Evolutionary conservation across 768 basidiomycete species (phyloP), one percentile per base, ranked within the genome.

Genomic region (Suillus brevipes): DNA sequence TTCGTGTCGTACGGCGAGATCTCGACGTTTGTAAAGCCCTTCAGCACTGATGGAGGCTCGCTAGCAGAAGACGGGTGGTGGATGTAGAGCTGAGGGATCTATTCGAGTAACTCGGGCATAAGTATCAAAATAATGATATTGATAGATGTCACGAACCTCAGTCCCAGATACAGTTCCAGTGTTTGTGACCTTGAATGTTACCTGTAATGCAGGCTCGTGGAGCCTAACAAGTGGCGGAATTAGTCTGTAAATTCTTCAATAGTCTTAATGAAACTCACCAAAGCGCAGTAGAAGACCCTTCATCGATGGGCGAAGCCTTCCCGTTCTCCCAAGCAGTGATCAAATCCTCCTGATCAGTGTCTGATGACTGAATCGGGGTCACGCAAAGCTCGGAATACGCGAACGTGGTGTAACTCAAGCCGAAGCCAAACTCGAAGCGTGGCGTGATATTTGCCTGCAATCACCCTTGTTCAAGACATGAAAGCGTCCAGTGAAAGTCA

Each of bases 51-150:
- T 2, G 89, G 89, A 7, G 90, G 90, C 72, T 90, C 88, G 53
- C 83, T 82, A 16, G 87, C 78, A 0, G 81, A 82, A 0, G 76
- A 65, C 0, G 88, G 89, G 79, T 85, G 83, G 73, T 87, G 82
- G 47, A 91, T 64, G 76, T 91, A 92, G 5, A 92, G 71, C 77
- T 92, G 90, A 18, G 89, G 84, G 59, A 87, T 87, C 84, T 89
- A 67, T 25, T 50, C 60, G 14, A 23, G 55, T 23, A 2, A 9
- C 6, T 62, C 62, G n/a, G 28, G 71, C 9, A 66, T 49, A 36
- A 57, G 7, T 5, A 36, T 28, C 3, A 6, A 28, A 45, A 56
- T 55, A 9, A 14, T 14, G 36, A 38, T 36, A 47, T 12, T 18
- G n/a, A 20, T 53, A 7, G 49, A 72, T 55, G 34, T 45, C 14